Percentiles rank a stretch among this genome's conserved stretches.
phyloP scores from a whole-genome alignment of 106 monocot species.

The Dendrobium nobile region DNA sequence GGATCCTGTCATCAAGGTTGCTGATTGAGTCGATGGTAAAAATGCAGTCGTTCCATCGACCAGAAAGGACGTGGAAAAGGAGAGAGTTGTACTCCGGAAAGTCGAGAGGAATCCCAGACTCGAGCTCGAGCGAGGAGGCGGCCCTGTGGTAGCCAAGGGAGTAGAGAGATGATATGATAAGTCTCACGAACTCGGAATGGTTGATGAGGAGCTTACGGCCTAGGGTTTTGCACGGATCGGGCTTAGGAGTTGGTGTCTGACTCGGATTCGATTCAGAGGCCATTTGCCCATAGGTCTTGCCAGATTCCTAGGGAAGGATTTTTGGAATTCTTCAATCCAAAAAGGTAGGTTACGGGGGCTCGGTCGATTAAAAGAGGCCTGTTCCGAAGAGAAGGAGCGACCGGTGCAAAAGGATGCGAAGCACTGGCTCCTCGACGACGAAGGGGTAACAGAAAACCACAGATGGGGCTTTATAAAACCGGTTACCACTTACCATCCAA shows the following conservation, averaged over 20 bases:
- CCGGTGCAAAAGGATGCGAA: neutral
- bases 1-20: conserved; percentile 12
- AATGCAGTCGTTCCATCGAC: conserved; percentile 41
- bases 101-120: conserved; percentile 49
- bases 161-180: conserved; percentile 45
- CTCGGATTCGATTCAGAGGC: conserved; percentile 5
- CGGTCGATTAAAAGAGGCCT: neutral
- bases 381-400: neutral
- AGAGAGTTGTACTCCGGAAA: conserved; percentile 34
- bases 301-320: neutral
- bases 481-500: no score
- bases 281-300: neutral
- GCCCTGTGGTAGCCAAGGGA: conserved; percentile 50
- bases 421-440: no score
- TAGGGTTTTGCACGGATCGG: conserved; percentile 18
- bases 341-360: neutral
- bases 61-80: conserved; percentile 23
- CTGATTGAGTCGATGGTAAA: conserved; percentile 24
- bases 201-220: conserved; percentile 26
- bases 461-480: no score
- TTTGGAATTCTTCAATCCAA: neutral
- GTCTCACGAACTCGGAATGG: conserved; percentile 28
- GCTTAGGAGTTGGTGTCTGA: neutral
- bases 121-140: conserved; percentile 41
- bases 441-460: no score